A percentile compares a stretch with the other conserved stretches of the same genome.
phyloP scores from a whole-genome alignment of 2,329 filamentous ascomycete species.

The Fusarium floridanum region DNA sequence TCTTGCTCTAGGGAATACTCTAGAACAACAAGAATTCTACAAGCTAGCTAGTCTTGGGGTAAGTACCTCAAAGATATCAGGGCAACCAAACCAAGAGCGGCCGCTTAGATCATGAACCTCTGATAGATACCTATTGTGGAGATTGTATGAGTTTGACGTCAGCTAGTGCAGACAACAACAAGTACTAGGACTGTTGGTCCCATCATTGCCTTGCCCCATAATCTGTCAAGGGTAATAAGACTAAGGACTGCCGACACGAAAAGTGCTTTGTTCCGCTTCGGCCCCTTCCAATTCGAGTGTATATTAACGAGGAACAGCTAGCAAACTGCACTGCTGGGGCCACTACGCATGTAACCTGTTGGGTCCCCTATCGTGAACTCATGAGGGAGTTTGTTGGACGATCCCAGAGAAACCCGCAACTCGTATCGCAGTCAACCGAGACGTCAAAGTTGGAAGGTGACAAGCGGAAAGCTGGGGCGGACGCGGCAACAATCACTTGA shows the following conservation, averaged over 20 bases:
- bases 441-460: constrained; percentile 36
- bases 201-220: constrained; percentile 25
- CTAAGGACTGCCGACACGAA: constrained; percentile 11
- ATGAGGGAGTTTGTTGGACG: constrained; percentile 25
- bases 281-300: constrained; percentile 31
- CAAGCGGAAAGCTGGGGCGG: constrained; percentile 23
- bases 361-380: constrained; percentile 25
- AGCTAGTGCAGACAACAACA: constrained; percentile 1
- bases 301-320: constrained; percentile 1
- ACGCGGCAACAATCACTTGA: constrained; percentile 49
- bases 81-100: not conserved
- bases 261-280: constrained; percentile 22
- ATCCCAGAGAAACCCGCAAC: constrained; percentile 31
- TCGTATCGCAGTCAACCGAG: constrained; percentile 34
- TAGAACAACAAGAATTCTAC: not conserved
- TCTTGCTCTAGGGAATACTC: not conserved
- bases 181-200: constrained; percentile 14
- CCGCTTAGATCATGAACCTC: not conserved
- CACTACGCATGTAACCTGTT: constrained; percentile 45
- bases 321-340: constrained; percentile 16
- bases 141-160: constrained; percentile 17
- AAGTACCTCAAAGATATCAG: not conserved
- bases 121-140: constrained; percentile 7
- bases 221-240: constrained; percentile 16
- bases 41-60: not conserved